Base-by-base conservation (phyloP, 73 alveolate genomes). In the Tetrahymena elliotti region DNA sequence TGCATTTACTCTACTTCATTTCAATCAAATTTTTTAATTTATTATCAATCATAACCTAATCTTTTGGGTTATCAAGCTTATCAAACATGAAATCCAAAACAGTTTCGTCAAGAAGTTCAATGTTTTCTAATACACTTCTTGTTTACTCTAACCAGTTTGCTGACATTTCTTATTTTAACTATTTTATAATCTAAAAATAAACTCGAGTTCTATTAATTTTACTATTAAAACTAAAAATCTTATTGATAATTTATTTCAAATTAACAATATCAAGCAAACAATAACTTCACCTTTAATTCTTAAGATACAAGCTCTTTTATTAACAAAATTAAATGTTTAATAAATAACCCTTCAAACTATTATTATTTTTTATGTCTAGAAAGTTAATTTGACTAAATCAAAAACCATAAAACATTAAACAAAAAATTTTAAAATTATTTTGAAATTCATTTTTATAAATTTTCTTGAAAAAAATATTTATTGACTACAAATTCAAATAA, bases 41-140 rank as follows among this genome's bases (percentile, higher is more conserved):
- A 39, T 97, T 95, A 82, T 99, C 99, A 40, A 99, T 97, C 38
- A 98, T 93, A 12, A 98, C 99, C 18, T 98, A 93, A 93, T 99
- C 98, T 94, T 97, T 98, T 8, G 99, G 99, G 93, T 98, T 97
- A 93, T 97, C 97, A 84, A 98, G 98, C 95, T 97, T 98, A 84
- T 97, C 97, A 52, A 98, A 93, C 93, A 97, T 95, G 16, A 99
- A 96, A 94, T 97, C 95, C 37, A 98, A 98, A n/a, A 98, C 95
- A 38, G 99, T 99, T 92, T 97, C 96, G 94, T 99, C 99, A 35
- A 98, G 96, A 92, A 96, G 97, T 94, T 99, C 99, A 35, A 99
- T 97, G 94, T 96, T 98, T 93, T 98, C 99, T 93, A 95, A 95
- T 83, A 97, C 98, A 33, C 97, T 94, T 88, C 99, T 95, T 40